Conservation (phyloP, 768 basidiomycete species). For the Podaxis sp. region DNA sequence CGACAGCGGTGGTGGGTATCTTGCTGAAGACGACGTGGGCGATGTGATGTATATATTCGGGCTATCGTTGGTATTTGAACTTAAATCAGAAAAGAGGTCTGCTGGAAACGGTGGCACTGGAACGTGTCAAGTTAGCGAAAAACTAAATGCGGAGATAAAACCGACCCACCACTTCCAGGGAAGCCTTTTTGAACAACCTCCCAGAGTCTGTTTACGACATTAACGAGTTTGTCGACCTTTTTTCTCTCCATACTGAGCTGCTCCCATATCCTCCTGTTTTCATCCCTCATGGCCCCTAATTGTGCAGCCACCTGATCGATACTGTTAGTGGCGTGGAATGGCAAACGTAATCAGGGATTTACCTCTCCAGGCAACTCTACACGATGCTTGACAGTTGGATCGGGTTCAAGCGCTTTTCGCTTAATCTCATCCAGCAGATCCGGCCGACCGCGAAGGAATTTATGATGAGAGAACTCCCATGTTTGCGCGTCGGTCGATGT, state of each 20-base stretch:
- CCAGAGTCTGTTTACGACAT: slow-evolving; percentile 56
- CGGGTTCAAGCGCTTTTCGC: slow-evolving; percentile 79
- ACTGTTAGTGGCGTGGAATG: background rate
- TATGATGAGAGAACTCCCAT: slow-evolving; percentile 88
- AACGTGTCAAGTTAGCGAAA: background rate
- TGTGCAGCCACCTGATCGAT: slow-evolving; percentile 49
- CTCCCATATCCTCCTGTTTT: slow-evolving; percentile 62
- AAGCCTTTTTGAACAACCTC: slow-evolving; percentile 56
- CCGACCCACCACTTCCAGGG: slow-evolving; percentile 45
- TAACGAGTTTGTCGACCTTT: slow-evolving; percentile 57
- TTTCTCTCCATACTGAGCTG: slow-evolving; percentile 50
- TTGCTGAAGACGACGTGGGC: slow-evolving; percentile 40
- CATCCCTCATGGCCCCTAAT: slow-evolving; percentile 65
- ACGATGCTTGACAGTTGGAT: slow-evolving; percentile 64
- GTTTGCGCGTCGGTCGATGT: slow-evolving; percentile 78
- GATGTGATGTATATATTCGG: slow-evolving; percentile 76
- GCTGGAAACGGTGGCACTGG: slow-evolving; percentile 42
- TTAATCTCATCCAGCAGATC: slow-evolving; percentile 85
- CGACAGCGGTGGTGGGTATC: slow-evolving; percentile 40
- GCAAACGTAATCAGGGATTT: slow-evolving; percentile 18
- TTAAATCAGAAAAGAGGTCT: slow-evolving; percentile 36
- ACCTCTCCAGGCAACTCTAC: slow-evolving; percentile 83
- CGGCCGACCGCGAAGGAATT: slow-evolving; percentile 75
- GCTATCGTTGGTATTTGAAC: slow-evolving; percentile 38
- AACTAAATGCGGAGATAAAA: slow-evolving; percentile 1